Conservation (phyloP, 2,329 filamentous ascomycete species). For the Cladosporium halotolerans region DNA sequence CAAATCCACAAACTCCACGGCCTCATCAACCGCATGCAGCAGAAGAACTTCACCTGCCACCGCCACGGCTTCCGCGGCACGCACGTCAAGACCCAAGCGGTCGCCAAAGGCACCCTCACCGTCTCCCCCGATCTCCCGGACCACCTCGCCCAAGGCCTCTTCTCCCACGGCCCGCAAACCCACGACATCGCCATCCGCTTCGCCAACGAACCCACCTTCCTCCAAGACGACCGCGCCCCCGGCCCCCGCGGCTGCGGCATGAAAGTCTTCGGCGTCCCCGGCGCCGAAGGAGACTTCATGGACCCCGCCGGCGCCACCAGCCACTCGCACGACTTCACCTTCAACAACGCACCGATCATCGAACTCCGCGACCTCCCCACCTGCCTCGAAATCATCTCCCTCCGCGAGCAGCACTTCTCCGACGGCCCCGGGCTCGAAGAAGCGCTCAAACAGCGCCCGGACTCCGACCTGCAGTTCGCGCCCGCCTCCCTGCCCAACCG, state of each 20-base stretch:
- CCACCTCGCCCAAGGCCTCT: slow-evolving; percentile 18
- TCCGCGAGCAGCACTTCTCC: slow-evolving; percentile 28
- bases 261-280: slow-evolving; percentile 22
- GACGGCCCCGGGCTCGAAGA: slow-evolving; percentile 17
- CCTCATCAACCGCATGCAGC: slow-evolving; percentile 16
- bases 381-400: slow-evolving; percentile 28
- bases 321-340: slow-evolving; percentile 28
- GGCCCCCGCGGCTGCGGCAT: slow-evolving; percentile 19
- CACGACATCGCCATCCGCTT: slow-evolving; percentile 14
- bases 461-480: slow-evolving; percentile 26
- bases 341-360: slow-evolving; percentile 30
- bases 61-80: slow-evolving; percentile 18
- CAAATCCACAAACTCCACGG: slow-evolving; percentile 13
- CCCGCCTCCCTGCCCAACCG: slow-evolving; percentile 30
- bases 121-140: slow-evolving; percentile 19
- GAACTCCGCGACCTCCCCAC: slow-evolving; percentile 30
- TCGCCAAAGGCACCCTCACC: slow-evolving; percentile 20
- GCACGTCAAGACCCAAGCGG: slow-evolving; percentile 19
- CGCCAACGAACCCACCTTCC: slow-evolving; percentile 20
- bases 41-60: slow-evolving; percentile 19
- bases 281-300: slow-evolving; percentile 15
- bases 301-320: slow-evolving; percentile 11
- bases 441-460: slow-evolving; percentile 26
- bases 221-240: slow-evolving; percentile 16
- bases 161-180: slow-evolving; percentile 25